phyloP scores from a whole-genome alignment of 306 rosid species.

The Comarum palustre region DNA sequence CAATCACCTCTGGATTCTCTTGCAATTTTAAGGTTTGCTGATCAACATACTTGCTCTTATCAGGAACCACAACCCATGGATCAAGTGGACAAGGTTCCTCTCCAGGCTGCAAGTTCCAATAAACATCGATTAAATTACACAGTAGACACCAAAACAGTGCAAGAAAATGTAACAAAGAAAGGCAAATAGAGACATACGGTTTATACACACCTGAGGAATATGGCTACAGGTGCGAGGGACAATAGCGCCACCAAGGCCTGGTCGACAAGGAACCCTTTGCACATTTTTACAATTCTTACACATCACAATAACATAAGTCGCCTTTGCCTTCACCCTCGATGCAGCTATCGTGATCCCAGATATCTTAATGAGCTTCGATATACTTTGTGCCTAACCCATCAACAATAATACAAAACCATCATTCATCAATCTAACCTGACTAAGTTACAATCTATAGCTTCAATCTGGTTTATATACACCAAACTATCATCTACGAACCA shows the following conservation, averaged over 20 bases:
- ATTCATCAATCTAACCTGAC: not conserved
- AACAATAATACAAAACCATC: not conserved
- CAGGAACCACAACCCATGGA: constrained; percentile 97
- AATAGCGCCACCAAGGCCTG: constrained; percentile 97
- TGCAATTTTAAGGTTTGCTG: constrained; percentile 94
- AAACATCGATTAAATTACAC: constrained; percentile 11
- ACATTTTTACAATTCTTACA: constrained; percentile 86
- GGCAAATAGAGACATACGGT: not conserved
- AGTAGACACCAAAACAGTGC: not conserved
- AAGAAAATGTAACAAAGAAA: constrained; percentile 6
- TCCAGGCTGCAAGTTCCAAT: constrained; percentile 56
- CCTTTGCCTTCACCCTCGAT: constrained; percentile 93
- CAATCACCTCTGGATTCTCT: constrained; percentile 88
- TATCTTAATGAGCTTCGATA: constrained; percentile 79
- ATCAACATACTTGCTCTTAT: constrained; percentile 88
- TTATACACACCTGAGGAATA: constrained; percentile 69
- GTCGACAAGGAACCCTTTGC: constrained; percentile 79
- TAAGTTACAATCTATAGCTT: not conserved
- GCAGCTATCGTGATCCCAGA: constrained; percentile 95
- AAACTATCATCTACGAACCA: not conserved
- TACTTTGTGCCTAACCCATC: constrained; percentile 66
- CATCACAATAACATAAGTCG: constrained; percentile 81
- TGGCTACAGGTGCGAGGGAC: constrained; percentile 95
- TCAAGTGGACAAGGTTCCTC: constrained; percentile 96
- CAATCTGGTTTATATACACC: not conserved